Evolutionary conservation across 768 basidiomycete genomes (phyloP).

Genomic region (Trametes gibbosa): DNA sequence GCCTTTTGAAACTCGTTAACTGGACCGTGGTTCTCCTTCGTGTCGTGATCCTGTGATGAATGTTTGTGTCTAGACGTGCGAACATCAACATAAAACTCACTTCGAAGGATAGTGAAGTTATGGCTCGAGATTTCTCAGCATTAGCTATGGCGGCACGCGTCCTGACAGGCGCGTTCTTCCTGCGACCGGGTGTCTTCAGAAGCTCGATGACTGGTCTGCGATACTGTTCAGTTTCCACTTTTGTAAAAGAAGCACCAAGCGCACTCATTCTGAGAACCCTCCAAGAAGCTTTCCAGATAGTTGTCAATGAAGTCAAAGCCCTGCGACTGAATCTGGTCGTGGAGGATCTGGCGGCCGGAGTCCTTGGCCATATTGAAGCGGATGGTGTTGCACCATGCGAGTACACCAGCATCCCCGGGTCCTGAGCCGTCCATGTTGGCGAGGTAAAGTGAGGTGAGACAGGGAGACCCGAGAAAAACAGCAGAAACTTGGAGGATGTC

Average conservation of each 20-base stretch:
- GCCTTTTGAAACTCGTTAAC: slow-evolving; percentile 48
- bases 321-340: slow-evolving; percentile 70
- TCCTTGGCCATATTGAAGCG: slow-evolving; percentile 70
- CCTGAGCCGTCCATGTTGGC: slow-evolving; percentile 20
- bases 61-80: not conserved
- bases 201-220: slow-evolving; percentile 71
- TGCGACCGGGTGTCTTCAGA: slow-evolving; percentile 81
- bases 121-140: slow-evolving; percentile 42
- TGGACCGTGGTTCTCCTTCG: slow-evolving; percentile 41
- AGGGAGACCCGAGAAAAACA: not conserved
- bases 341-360: slow-evolving; percentile 65
- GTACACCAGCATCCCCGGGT: slow-evolving; percentile 45
- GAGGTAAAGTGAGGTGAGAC: too few species aligned
- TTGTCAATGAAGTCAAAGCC: slow-evolving; percentile 79
- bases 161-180: slow-evolving; percentile 52
- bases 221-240: not conserved
- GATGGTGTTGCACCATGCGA: slow-evolving; percentile 67
- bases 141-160: slow-evolving; percentile 42
- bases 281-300: slow-evolving; percentile 70
- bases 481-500: not conserved
- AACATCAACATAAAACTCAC: slow-evolving; percentile 31
- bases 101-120: slow-evolving; percentile 43
- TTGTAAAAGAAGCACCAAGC: not conserved
- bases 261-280: slow-evolving; percentile 66
- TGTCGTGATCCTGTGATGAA: slow-evolving; percentile 23